Evolutionary conservation across 345 rosid species (phyloP), one percentile per base, ranked within the genome.

Genomic region (Arabidopsis arenosa): DNA sequence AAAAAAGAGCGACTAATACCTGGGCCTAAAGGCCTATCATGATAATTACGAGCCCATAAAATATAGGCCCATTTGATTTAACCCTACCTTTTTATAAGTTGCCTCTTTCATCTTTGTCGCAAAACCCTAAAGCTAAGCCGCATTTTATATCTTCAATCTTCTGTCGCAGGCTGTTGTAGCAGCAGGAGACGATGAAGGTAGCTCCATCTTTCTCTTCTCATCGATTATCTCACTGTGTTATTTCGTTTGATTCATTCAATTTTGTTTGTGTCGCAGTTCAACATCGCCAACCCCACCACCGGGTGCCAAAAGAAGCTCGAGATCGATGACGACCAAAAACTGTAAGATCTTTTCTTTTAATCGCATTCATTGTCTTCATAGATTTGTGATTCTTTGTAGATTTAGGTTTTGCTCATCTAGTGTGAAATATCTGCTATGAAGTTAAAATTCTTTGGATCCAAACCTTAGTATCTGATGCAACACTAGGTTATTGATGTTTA

Each of bases 291-390:
- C 66, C 88, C 86, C 30, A 83, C 86, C 23, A 85, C 86, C 60
- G 84, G 88, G 17, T 85, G 88, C 76, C 88, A 85, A 72, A 85
- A 85, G 77, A 85, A 85, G 82, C 83, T 85, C 17, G 88, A 85
- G 75, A 80, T 85, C 59, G 88, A 83, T 59, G 84, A 85, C 74
- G 88, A 85, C 44, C 86, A 78, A 60, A 85, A 85, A 70, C 86
- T 85, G 88, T 80, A 70, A 66, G 84, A 23, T 75, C 36, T 21
- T 4, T 51, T 11, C 5, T 33, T n/a, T 23, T 1, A 7, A 6
- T 18, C 9, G 2, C 8, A 32, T 17, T 59, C 8, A 32, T 17
- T 59, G 4, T 4, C n/a, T 47, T 44, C 0, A 9, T n/a, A 51
- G 28, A 3, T 37, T 23, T 1, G 26, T 23, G 26, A 23, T 23